Evolutionary conservation across 257 asterid species (phyloP), one percentile per base, ranked within the genome.

Genomic region (Solanum ossicruentum): DNA sequence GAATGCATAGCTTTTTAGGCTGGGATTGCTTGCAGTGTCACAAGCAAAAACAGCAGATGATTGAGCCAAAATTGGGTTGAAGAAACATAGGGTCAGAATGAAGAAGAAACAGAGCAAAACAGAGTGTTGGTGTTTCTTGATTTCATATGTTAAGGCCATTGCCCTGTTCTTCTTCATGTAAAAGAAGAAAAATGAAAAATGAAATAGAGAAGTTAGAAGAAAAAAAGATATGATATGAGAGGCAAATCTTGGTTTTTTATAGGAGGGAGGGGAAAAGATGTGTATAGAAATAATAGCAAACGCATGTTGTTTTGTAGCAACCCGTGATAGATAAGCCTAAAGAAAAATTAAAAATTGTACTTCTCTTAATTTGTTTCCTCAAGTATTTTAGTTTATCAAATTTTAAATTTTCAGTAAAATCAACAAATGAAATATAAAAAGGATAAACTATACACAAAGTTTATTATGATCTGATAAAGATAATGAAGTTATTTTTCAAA

Each of bases 301-400:
- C 26, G 60, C 79, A 67, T 1, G 87, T 90, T 92, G 95, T 90
- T 87, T 90, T 89, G 21, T 89, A 87, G 94, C 88, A 85, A 88
- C 95, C 96, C 96, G 94, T 92, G 98, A 93, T 70, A 90, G 91
- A 90, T 89, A 84, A 88, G 71, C 66, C 89, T 51, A 85, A 82
- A 32, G 3, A 32, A 49, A 51, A 21, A 45, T 6, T 0, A n/a
- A 49, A 49, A 7, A 5, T 7, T 57, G 13, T 36, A 36, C 39
- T 36, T 36, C 39, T 28, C 32, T 28, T 28, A 28, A 28, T 28
- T 28, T 28, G 32, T 28, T 2, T 28, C 2, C 32, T 28, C 32
- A 28, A 2, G 28, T 28, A 28, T 28, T 28, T 28, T 28, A 28
- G 28, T 28, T 28, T 28, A 1, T 28, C 1, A 28, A 28, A 28